phyloP scores from a whole-genome alignment of 495 filamentous ascomycete species.

The Evernia prunastri region DNA sequence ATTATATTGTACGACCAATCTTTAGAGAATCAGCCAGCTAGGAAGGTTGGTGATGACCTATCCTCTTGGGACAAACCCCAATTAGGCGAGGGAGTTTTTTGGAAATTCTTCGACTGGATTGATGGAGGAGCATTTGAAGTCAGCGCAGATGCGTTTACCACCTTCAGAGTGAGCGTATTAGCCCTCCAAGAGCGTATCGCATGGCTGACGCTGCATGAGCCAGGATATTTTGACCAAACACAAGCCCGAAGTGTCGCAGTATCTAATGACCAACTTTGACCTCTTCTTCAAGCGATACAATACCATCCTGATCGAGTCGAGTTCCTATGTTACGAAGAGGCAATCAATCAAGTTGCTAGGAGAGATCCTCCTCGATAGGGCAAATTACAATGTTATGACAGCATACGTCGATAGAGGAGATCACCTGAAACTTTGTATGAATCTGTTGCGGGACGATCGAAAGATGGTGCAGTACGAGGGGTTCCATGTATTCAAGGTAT shows the following conservation, averaged over 20 bases:
- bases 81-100: slow-evolving; percentile 78
- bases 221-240: slow-evolving; percentile 93
- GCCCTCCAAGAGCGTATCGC: not conserved
- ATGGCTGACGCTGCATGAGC: slow-evolving; percentile 8
- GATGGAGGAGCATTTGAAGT: slow-evolving; percentile 93
- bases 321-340: slow-evolving; percentile 95
- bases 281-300: slow-evolving; percentile 92
- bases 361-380: slow-evolving; percentile 87
- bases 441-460: slow-evolving; percentile 83
- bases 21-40: slow-evolving; percentile 46
- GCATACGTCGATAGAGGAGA: slow-evolving; percentile 90
- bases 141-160: slow-evolving; percentile 93
- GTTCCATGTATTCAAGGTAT: slow-evolving; percentile 96
- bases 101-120: slow-evolving; percentile 98
- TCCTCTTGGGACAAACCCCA: slow-evolving; percentile 56
- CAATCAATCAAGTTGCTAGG: slow-evolving; percentile 97
- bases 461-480: slow-evolving; percentile 99
- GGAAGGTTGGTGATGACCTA: slow-evolving; percentile 55
- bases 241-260: slow-evolving; percentile 79
- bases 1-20: slow-evolving; percentile 91
- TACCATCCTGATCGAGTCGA: slow-evolving; percentile 75
- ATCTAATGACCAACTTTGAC: slow-evolving; percentile 79
- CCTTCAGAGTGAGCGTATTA: slow-evolving; percentile 66
- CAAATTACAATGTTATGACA: slow-evolving; percentile 98
- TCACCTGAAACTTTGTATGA: slow-evolving; percentile 97